Conservation (phyloP, 805 yeast species). For the Lipomyces yamanashiensis region DNA sequence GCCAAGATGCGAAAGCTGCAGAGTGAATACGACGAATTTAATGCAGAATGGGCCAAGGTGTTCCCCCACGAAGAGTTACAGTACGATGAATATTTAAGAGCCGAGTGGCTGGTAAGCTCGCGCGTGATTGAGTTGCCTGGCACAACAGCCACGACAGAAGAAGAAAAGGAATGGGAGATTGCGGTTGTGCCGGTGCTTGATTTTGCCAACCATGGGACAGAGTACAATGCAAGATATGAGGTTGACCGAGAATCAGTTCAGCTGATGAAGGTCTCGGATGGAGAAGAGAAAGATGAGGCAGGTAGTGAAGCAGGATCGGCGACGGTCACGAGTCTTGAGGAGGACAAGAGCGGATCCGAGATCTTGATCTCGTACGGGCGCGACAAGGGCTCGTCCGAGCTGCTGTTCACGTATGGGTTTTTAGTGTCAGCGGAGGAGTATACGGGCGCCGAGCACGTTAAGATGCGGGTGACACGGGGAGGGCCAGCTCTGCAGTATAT, state of each 20-base stretch:
- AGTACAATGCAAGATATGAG: slow-evolving; percentile 47
- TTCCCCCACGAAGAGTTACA: slow-evolving; percentile 26
- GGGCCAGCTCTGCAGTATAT: slow-evolving; percentile 18
- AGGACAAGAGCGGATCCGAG: slow-evolving; percentile 41
- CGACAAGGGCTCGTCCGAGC: slow-evolving; percentile 45
- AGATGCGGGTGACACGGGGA: slow-evolving; percentile 24
- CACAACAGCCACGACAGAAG: not conserved
- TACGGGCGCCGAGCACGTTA: slow-evolving; percentile 19
- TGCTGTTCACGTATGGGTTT: slow-evolving; percentile 50
- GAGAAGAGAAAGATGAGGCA: too few relatives aligned
- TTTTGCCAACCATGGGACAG: slow-evolving; percentile 54
- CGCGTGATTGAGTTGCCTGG: slow-evolving; percentile 44
- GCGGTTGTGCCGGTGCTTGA: slow-evolving; percentile 63
- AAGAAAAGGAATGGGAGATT: slow-evolving; percentile 36
- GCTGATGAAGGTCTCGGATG: slow-evolving; percentile 1
- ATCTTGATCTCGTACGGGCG: slow-evolving; percentile 47
- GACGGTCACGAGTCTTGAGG: slow-evolving; percentile 16
- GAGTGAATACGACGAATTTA: not conserved
- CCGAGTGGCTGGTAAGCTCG: slow-evolving; percentile 47
- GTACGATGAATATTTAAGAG: slow-evolving; percentile 42
- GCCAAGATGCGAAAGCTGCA: slow-evolving; percentile 18
- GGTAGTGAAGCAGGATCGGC: slow-evolving; percentile 8
- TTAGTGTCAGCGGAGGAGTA: slow-evolving; percentile 26
- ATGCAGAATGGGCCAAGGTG: not conserved
- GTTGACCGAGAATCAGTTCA: slow-evolving; percentile 45